Conservation (phyloP, 805 yeast genomes). For the Saturnispora halmiae region DNA sequence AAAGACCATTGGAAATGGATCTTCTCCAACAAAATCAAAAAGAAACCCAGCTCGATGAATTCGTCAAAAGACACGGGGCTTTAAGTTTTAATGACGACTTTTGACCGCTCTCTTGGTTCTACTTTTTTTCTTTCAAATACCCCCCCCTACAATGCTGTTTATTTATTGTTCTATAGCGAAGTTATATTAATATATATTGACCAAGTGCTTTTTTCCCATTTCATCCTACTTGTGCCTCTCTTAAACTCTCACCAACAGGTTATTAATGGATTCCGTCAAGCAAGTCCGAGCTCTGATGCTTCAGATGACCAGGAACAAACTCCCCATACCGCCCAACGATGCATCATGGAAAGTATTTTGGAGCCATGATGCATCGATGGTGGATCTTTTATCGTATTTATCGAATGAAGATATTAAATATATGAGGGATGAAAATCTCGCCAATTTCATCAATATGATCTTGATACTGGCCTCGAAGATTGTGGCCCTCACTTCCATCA, state of each 20-base stretch:
- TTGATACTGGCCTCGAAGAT: slow-evolving; percentile 31
- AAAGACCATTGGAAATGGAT: slow-evolving; percentile 5
- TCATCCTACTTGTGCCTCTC: too few species aligned
- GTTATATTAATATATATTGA: not conserved
- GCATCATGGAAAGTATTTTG: slow-evolving; percentile 36
- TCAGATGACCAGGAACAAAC: slow-evolving; percentile 21
- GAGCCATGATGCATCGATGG: slow-evolving; percentile 40
- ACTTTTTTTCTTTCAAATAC: not conserved
- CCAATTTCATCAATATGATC: slow-evolving; percentile 49
- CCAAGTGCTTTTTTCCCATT: not conserved
- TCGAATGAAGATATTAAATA: slow-evolving; percentile 49
- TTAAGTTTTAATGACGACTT: slow-evolving; percentile 43
- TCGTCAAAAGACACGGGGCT: slow-evolving; percentile 34
- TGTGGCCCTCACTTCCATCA: slow-evolving; percentile 18
- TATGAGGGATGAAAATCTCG: slow-evolving; percentile 48
- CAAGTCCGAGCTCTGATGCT: slow-evolving; percentile 1
- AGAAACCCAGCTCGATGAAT: slow-evolving; percentile 18
- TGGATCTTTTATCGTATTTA: slow-evolving; percentile 51
- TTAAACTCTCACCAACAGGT: too few species aligned
- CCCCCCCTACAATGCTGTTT: not conserved
- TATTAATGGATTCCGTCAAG: not conserved
- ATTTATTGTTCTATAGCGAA: not conserved
- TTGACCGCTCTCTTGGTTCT: slow-evolving; percentile 16
- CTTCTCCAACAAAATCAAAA: slow-evolving; percentile 3
- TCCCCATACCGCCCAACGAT: slow-evolving; percentile 12